Percentiles rank a stretch among this genome's conserved stretches.
phyloP scores from a whole-genome alignment of 495 filamentous ascomycete species.

The Margaritispora aquatica region DNA sequence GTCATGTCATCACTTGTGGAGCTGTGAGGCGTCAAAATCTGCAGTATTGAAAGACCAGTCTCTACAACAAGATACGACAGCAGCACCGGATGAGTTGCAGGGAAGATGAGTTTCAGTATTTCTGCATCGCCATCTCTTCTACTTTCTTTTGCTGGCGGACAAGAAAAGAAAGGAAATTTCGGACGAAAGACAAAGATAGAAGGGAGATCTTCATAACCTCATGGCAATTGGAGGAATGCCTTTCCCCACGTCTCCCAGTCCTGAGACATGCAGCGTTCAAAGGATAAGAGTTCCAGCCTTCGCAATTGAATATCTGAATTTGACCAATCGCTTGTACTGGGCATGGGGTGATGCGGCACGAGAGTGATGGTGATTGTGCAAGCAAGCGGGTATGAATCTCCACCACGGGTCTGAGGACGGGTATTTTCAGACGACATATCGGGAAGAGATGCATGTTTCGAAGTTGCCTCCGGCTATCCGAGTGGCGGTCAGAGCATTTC shows the following conservation, averaged over 20 bases:
- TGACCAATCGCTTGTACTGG: neutral
- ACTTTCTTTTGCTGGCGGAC: neutral
- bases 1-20: neutral
- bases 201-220: neutral
- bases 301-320: neutral
- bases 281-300: too few relatives aligned
- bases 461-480: too few relatives aligned
- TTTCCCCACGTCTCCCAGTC: too few relatives aligned
- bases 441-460: too few relatives aligned
- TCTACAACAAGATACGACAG: neutral
- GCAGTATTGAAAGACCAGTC: neutral
- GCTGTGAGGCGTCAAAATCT: too few relatives aligned
- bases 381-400: too few relatives aligned
- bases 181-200: neutral
- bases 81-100: neutral
- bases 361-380: too few relatives aligned
- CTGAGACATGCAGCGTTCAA: too few relatives aligned
- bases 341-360: too few relatives aligned
- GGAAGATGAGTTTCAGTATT: neutral
- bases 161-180: neutral
- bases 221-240: neutral
- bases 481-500: too few relatives aligned
- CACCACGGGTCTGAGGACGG: too few relatives aligned
- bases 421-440: too few relatives aligned
- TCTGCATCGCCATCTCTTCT: neutral